These are phyloP conservation scores for Vigna hirtella DNA, from an alignment of 306 rosid species.

Conservation along the genomic window DNA sequence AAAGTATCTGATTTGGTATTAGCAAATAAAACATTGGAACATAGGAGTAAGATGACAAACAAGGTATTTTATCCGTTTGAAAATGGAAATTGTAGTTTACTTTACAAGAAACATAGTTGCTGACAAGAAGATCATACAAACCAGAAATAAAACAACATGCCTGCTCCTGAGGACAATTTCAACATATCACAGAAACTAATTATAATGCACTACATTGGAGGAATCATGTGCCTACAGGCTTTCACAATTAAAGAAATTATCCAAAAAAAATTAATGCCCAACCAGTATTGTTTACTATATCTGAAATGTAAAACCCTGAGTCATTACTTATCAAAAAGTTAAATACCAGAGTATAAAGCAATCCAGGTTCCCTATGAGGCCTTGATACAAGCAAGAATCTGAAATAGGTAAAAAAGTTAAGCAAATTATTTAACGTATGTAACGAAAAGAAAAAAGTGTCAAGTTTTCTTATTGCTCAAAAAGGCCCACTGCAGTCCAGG, in stretches of 20 bases:
- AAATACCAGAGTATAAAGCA: slow-evolving; percentile 92
- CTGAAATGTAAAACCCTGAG: slow-evolving; percentile 26
- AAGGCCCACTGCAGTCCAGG: background rate
- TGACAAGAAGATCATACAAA: slow-evolving; percentile 4
- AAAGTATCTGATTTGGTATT: background rate
- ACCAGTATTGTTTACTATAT: slow-evolving; percentile 4
- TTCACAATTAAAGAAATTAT: background rate
- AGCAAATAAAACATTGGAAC: slow-evolving; percentile 6
- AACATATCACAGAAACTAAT: background rate
- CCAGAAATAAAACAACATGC: slow-evolving; percentile 13
- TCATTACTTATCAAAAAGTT: slow-evolving; percentile 10
- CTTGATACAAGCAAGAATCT: slow-evolving; percentile 96
- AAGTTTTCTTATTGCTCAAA: slow-evolving; percentile 30
- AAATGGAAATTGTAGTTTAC: slow-evolving; percentile 23
- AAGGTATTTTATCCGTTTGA: background rate
- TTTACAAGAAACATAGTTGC: slow-evolving; percentile 9
- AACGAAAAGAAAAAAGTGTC: background rate
- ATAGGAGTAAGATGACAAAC: background rate
- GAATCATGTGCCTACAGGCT: background rate
- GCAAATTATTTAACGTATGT: slow-evolving; percentile 4
- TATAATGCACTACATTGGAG: no score
- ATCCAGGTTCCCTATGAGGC: slow-evolving; percentile 88
- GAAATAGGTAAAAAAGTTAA: slow-evolving; percentile 36
- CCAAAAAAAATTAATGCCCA: slow-evolving; percentile 10
- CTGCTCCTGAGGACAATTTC: background rate